These are phyloP conservation scores for Penicillium verhagenii DNA, from an alignment of 495 filamentous ascomycete genomes.

Conservation along the genomic window DNA sequence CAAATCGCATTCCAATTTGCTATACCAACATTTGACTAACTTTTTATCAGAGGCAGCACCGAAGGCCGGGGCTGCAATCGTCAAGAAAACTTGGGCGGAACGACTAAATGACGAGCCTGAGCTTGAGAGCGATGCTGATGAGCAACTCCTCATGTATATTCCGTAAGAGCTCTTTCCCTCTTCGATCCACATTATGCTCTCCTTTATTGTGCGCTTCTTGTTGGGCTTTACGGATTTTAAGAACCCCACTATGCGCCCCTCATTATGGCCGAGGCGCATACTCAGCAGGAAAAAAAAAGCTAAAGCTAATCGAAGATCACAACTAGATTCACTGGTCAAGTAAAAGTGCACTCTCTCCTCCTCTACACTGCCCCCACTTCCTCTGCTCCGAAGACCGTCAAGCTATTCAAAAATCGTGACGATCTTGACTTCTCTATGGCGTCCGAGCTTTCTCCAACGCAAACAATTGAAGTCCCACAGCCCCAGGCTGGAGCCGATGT, in stretches of 20 bases:
- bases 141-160: constrained; percentile 87
- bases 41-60: constrained; percentile 52
- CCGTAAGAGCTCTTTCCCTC: constrained; percentile 61
- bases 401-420: constrained; percentile 80
- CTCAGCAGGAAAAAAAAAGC: constrained; percentile 2
- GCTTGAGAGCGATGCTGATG: constrained; percentile 82
- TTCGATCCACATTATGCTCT: too few species aligned
- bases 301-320: constrained; percentile 9
- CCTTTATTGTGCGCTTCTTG: not conserved
- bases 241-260: constrained; percentile 29
- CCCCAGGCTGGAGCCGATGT: constrained; percentile 63
- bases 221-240: not conserved
- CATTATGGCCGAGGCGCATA: constrained; percentile 10
- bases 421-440: constrained; percentile 81
- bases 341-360: constrained; percentile 86
- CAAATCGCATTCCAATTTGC: too few species aligned
- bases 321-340: constrained; percentile 83
- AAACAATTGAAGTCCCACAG: constrained; percentile 74
- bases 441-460: constrained; percentile 66
- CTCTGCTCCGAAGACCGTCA: constrained; percentile 77
- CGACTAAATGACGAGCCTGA: constrained; percentile 67
- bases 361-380: constrained; percentile 69
- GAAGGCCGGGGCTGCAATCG: constrained; percentile 67
- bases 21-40: not conserved
- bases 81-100: constrained; percentile 90